Percentiles rank a stretch among this genome's conserved stretches.
Conservation (phyloP, 805 yeast genomes). For the Suhomyces vadensis region DNA sequence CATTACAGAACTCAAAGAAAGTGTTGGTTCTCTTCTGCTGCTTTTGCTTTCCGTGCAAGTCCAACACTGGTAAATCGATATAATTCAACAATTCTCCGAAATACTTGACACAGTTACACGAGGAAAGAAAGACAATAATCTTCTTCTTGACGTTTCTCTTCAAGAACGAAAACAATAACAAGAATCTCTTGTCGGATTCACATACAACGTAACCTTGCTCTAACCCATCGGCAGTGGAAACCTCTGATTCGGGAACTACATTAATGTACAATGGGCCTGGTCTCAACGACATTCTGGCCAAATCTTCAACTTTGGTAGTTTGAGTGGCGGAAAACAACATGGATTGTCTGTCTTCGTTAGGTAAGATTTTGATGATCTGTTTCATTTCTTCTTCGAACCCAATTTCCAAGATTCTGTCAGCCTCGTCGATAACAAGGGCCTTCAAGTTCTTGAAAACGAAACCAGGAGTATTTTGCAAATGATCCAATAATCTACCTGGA, state of each 20-base stretch:
- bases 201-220: conserved; percentile 99
- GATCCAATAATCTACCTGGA: conserved; percentile 96
- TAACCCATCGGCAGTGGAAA: conserved; percentile 92
- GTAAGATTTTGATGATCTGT: conserved; percentile 91
- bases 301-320: conserved; percentile 96
- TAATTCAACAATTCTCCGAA: conserved; percentile 93
- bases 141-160: conserved; percentile 91
- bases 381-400: conserved; percentile 99
- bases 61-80: conserved; percentile 95
- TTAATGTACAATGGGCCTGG: conserved; percentile 93
- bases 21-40: conserved; percentile 99
- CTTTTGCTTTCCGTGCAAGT: conserved; percentile 96
- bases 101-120: conserved; percentile 96
- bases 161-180: conserved; percentile 86
- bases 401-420: conserved; percentile 94
- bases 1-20: conserved; percentile 96
- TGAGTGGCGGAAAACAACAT: conserved; percentile 99
- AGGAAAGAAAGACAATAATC: conserved; percentile 89
- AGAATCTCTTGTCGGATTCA: conserved; percentile 91
- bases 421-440: conserved; percentile 94
- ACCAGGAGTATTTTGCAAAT: conserved; percentile 91
- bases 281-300: conserved; percentile 93
- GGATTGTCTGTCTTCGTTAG: conserved; percentile 89
- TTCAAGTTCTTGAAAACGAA: conserved; percentile 92
- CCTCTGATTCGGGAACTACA: conserved; percentile 80